Base-by-base conservation (phyloP, 805 yeast species). In the Metschnikowia shivogae region DNA sequence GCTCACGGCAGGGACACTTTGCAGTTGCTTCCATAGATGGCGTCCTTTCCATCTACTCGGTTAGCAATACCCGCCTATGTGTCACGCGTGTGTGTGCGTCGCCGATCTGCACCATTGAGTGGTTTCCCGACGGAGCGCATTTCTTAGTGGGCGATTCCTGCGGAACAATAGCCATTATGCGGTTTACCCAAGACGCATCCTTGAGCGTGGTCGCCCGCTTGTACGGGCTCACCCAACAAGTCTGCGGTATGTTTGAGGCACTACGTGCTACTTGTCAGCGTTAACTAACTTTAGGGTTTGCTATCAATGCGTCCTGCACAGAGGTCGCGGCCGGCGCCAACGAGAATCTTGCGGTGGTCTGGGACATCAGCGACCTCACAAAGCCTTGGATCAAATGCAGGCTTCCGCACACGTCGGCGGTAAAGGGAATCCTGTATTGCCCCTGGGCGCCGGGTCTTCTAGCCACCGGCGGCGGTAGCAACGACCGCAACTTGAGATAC, bases 401-500 rank as follows among this genome's bases (percentile, higher is more conserved):
- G 8, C 67, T 89, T 42, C 78, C 74, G 1, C 97, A 90, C 57
- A 67, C 70, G 2, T 95, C 96, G 1, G 97, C 97, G 0, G 90
- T 90, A 0, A 89, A 89, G 55, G 97, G 96, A 0, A 69, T 90
- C 36, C 85, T 92, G 3, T 90, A 79, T 56, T 90, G 97, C 59
- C 97, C 97, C 0, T 89, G 97, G 97, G 75, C 88, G 14, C 80
- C 80, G 11, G 74, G 84, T 2, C 64, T 90, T 7, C 61, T 90
- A 30, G 97, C 92, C 0, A 89, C 97, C 0, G 97, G 97, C 0
- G 97, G 93, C 3, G 97, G 97, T 0, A 78, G 84, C 17, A 82
- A 80, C 54, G 97, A 90, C 60, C 68, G 90, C 41, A 76, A 76
- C n/a, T 77, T 89, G 7, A 61, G 90, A 46, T 88, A 89, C 60